These are phyloP conservation scores for Vanrija humicola DNA, from an alignment of 1,284 basidiomycete species.

Conservation along the genomic window DNA sequence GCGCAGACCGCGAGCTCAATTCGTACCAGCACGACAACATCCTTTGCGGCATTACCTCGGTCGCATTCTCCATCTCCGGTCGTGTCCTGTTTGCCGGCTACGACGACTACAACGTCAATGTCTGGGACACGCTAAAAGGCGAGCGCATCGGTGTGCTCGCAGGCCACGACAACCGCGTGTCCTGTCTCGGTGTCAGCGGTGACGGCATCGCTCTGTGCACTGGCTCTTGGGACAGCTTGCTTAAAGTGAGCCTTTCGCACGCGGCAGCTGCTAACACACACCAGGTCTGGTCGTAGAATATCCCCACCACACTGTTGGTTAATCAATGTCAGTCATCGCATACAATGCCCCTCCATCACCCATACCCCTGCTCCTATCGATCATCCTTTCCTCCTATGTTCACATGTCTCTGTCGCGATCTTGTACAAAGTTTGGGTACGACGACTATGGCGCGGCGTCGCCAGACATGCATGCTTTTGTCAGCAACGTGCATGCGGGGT, in stretches of 20 bases:
- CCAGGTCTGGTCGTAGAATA: slow-evolving; percentile 17
- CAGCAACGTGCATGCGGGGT: too few relatives aligned
- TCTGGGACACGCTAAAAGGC: slow-evolving; percentile 98
- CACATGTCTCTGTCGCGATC: too few relatives aligned
- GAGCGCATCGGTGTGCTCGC: slow-evolving; percentile 95
- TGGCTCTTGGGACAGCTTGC: slow-evolving; percentile 93
- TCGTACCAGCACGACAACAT: slow-evolving; percentile 98
- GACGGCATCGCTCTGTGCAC: slow-evolving; percentile 98
- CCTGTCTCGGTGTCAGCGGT: slow-evolving; percentile 89
- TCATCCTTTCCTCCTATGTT: too few relatives aligned
- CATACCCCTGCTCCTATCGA: too few relatives aligned
- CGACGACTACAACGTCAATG: slow-evolving; percentile 99
- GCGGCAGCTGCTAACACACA: not conserved
- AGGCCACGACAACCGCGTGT: slow-evolving; percentile 96
- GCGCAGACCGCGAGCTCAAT: slow-evolving; percentile 94
- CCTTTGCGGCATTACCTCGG: slow-evolving; percentile 95
- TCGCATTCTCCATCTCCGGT: slow-evolving; percentile 95
- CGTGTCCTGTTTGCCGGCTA: slow-evolving; percentile 97
- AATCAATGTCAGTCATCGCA: too few relatives aligned
- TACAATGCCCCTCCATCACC: too few relatives aligned
- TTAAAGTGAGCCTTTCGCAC: slow-evolving; percentile 64
- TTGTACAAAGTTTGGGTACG: too few relatives aligned
- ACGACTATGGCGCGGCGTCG: too few relatives aligned
- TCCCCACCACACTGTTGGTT: not conserved
- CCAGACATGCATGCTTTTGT: too few relatives aligned